A percentile compares a stretch with the other conserved stretches of the same genome.
These are phyloP conservation scores for Rhododendron ovatum DNA, from an alignment of 148 eudicot species.

Conservation along the genomic window DNA sequence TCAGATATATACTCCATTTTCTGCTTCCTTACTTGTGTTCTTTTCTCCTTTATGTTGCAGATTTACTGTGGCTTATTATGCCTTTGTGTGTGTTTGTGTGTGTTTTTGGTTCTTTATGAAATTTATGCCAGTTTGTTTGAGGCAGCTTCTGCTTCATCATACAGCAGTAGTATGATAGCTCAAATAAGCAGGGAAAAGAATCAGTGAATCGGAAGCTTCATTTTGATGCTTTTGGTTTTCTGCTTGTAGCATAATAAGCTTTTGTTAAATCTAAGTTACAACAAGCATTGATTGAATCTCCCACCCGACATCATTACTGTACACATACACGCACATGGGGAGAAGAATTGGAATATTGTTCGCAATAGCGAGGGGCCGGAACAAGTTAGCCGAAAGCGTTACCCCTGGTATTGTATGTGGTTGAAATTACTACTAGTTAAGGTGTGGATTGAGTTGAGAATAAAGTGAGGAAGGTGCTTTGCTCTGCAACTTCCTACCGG, in stretches of 20 bases:
- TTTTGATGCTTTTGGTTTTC: background rate
- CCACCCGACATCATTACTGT: background rate
- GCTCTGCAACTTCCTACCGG: constrained; percentile 38
- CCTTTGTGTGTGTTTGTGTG: background rate
- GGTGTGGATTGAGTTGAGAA: constrained; percentile 22
- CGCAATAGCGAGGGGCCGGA: constrained; percentile 11
- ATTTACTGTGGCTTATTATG: background rate
- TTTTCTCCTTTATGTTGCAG: background rate
- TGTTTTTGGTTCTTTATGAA: background rate
- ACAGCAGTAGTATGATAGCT: background rate
- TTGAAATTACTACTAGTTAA: constrained; percentile 16
- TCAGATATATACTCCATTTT: background rate
- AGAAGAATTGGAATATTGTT: background rate
- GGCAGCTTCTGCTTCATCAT: background rate
- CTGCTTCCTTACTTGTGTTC: background rate
- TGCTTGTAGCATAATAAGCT: background rate
- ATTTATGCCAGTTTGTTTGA: background rate
- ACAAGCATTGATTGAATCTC: background rate
- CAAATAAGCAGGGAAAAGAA: background rate
- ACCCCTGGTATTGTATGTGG: constrained; percentile 18
- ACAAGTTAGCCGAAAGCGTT: background rate
- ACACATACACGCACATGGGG: background rate
- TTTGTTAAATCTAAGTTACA: background rate
- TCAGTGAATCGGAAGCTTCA: background rate
- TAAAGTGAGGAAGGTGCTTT: constrained; percentile 44